A percentile compares a stretch with the other conserved stretches of the same genome.
phyloP scores from a whole-genome alignment of 2,329 filamentous ascomycete genomes.

The Fusarium duplospermum region DNA sequence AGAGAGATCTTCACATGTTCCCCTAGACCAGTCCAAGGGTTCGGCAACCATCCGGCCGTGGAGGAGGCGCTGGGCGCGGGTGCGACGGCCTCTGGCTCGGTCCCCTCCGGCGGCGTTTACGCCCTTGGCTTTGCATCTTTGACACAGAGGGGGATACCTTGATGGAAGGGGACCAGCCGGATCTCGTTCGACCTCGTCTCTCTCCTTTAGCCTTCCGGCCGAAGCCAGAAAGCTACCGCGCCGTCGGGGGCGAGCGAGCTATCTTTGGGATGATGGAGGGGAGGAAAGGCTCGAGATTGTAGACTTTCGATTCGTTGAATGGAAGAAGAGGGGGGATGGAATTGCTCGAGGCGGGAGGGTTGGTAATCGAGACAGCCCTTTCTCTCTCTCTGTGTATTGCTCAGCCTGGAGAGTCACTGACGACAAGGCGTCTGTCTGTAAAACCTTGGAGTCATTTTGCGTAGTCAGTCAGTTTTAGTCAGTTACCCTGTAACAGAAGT shows the following conservation, averaged over 20 bases:
- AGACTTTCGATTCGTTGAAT: conserved; percentile 6
- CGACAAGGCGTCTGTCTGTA: conserved; percentile 1
- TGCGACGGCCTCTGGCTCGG: conserved; percentile 3
- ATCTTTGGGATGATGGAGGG: conserved; percentile 5
- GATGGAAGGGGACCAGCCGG: not conserved
- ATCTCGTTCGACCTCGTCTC: not conserved
- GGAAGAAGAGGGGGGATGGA: not conserved
- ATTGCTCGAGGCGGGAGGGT: not conserved
- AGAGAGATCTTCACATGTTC: conserved; percentile 10
- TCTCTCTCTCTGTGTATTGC: not conserved
- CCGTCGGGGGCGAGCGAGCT: conserved; percentile 2
- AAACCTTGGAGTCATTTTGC: conserved; percentile 17
- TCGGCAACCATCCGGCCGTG: not conserved
- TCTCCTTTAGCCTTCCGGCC: not conserved
- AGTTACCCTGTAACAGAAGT: not conserved
- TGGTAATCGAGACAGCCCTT: not conserved
- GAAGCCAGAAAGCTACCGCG: conserved; percentile 4
- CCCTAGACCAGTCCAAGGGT: not conserved
- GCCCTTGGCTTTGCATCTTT: not conserved
- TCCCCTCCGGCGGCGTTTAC: not conserved
- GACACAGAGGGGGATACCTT: not conserved
- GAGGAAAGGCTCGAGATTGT: conserved; percentile 2
- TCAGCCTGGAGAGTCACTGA: conserved; percentile 4
- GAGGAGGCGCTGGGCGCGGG: not conserved
- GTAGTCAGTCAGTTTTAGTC: not conserved